A percentile compares a stretch with the other conserved stretches of the same genome.
Conservation (phyloP, 169 alveolate genomes). For the Plasmodium sp. region DNA sequence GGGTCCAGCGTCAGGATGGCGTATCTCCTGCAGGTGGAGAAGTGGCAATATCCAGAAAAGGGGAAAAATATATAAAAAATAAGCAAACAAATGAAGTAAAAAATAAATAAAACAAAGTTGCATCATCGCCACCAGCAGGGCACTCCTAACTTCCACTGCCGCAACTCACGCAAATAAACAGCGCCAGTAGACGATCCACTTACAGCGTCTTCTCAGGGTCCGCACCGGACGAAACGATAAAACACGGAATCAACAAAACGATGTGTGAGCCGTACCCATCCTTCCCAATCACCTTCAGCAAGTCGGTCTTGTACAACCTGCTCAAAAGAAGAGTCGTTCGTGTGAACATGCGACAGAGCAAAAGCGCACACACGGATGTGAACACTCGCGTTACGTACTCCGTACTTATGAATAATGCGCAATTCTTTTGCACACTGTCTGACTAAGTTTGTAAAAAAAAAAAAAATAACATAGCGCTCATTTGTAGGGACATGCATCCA, state of each 20-base stretch:
- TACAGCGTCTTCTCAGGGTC: slow-evolving; percentile 72
- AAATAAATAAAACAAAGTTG: not conserved
- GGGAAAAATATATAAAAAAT: not conserved
- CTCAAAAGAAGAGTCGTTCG: not conserved
- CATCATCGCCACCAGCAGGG: not conserved
- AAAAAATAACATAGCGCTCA: not conserved
- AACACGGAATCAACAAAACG: slow-evolving; percentile 57
- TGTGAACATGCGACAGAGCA: not conserved
- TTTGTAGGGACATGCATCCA: not conserved
- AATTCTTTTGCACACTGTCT: not conserved
- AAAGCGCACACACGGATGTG: not conserved
- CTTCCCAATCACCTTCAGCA: slow-evolving; percentile 49
- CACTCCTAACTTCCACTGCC: not conserved
- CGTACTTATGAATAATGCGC: not conserved
- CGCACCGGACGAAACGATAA: slow-evolving; percentile 55
- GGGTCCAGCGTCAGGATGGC: slow-evolving; percentile 64
- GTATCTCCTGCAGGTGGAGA: slow-evolving; percentile 24
- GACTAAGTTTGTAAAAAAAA: not conserved
- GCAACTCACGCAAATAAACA: not conserved
- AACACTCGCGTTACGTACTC: not conserved
- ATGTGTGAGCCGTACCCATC: slow-evolving; percentile 69
- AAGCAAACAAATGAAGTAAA: not conserved
- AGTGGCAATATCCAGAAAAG: not conserved
- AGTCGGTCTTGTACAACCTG: slow-evolving; percentile 52
- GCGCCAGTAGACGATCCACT: not conserved